A percentile compares a stretch with the other conserved stretches of the same genome.
Evolutionary conservation across 1,284 basidiomycete species (phyloP).

Genomic region (Cutaneotrichosporon arboriforme): DNA sequence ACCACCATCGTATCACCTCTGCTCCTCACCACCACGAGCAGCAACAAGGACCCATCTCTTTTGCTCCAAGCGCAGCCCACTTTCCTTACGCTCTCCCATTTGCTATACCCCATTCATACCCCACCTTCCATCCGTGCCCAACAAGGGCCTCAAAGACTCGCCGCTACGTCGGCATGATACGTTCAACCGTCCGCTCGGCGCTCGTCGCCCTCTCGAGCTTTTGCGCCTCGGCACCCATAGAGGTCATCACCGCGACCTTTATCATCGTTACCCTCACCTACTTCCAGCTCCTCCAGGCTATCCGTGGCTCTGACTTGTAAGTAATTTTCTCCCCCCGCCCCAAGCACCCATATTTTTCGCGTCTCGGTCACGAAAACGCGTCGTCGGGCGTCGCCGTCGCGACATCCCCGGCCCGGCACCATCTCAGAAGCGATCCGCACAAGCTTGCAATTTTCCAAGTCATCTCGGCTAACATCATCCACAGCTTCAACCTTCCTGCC

Average conservation of each 20-base stretch:
- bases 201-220: constrained; percentile 43
- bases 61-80: constrained; percentile 1
- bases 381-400: not conserved
- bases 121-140: constrained; percentile 2
- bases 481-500: constrained; percentile 36
- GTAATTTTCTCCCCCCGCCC: constrained; percentile 6
- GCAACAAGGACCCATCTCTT: not conserved
- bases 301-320: constrained; percentile 58
- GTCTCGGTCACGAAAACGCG: not conserved
- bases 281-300: constrained; percentile 80
- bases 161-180: constrained; percentile 5
- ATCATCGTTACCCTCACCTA: constrained; percentile 83
- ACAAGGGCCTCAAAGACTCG: constrained; percentile 4
- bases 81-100: constrained; percentile 2
- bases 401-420: not conserved
- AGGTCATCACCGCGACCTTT: constrained; percentile 81
- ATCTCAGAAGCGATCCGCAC: not conserved
- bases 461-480: constrained; percentile 8
- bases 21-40: not conserved
- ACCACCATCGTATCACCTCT: constrained; percentile 1
- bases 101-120: not conserved
- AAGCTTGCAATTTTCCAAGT: too few relatives aligned
- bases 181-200: constrained; percentile 28
- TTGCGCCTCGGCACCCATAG: constrained; percentile 55
- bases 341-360: not conserved